phyloP scores from a whole-genome alignment of 768 basidiomycete species.

The Podaxis pistillaris region DNA sequence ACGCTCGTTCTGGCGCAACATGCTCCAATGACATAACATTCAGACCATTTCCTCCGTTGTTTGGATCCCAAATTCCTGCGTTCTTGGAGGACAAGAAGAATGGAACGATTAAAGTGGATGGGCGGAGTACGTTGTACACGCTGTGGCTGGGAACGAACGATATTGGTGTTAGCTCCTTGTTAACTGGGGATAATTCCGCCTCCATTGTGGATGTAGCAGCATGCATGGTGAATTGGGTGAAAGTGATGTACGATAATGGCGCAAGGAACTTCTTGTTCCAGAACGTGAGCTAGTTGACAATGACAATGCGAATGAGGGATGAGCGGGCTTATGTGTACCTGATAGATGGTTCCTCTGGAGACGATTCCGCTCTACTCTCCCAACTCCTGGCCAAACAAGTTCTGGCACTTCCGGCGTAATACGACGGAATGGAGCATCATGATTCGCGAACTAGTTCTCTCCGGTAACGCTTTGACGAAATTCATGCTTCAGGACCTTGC shows the following conservation, averaged over 20 bases:
- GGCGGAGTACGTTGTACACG: slow-evolving; percentile 55
- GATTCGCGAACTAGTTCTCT: slow-evolving; percentile 50
- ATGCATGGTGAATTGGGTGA: slow-evolving; percentile 63
- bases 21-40: slow-evolving; percentile 64
- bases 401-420: slow-evolving; percentile 50
- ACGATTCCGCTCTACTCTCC: slow-evolving; percentile 45
- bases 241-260: slow-evolving; percentile 51
- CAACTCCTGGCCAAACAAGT: slow-evolving; percentile 46
- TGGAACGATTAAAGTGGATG: slow-evolving; percentile 35
- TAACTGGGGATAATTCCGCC: slow-evolving; percentile 50
- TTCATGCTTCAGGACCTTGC: slow-evolving; percentile 48
- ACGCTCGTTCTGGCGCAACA: slow-evolving; percentile 60
- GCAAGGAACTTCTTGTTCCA: slow-evolving; percentile 70
- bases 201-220: slow-evolving; percentile 56
- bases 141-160: slow-evolving; percentile 73
- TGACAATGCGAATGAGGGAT: background rate
- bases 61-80: slow-evolving; percentile 54
- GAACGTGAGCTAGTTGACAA: slow-evolving; percentile 43
- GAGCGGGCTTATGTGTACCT: background rate
- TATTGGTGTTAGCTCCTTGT: slow-evolving; percentile 50
- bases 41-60: slow-evolving; percentile 56
- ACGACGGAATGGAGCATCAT: slow-evolving; percentile 56
- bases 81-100: slow-evolving; percentile 45
- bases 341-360: slow-evolving; percentile 58
- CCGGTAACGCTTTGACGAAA: slow-evolving; percentile 51